Evolutionary conservation across 768 basidiomycete genomes (phyloP).

Genomic region (Holtermanniella nyarrowii): DNA sequence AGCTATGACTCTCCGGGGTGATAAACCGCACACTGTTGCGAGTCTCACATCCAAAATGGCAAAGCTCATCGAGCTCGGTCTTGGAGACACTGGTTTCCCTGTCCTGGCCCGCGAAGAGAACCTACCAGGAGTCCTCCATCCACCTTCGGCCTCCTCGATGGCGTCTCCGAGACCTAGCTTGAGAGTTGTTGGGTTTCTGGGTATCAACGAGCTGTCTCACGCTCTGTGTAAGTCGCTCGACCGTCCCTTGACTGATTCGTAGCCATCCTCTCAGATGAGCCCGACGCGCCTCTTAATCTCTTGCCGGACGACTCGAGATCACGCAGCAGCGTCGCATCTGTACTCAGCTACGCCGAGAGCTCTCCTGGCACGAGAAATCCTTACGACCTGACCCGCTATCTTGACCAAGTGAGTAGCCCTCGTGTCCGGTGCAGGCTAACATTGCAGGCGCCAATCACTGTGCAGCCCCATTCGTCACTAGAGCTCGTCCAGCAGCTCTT

Average conservation of each 20-base stretch:
- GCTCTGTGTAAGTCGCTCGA: constrained; percentile 56
- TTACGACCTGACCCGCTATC: constrained; percentile 70
- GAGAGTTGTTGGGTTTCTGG: constrained; percentile 80
- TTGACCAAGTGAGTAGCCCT: constrained; percentile 61
- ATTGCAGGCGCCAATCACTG: constrained; percentile 68
- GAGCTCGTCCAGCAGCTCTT: constrained; percentile 91
- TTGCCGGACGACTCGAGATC: constrained; percentile 21
- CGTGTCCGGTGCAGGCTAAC: background rate
- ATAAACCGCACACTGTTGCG: constrained; percentile 64
- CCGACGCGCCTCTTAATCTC: constrained; percentile 60
- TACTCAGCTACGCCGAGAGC: constrained; percentile 29
- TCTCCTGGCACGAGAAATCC: constrained; percentile 19
- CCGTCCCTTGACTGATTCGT: background rate
- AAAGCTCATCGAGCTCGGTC: constrained; percentile 50
- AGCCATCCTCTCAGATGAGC: constrained; percentile 49
- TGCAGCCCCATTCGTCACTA: constrained; percentile 73
- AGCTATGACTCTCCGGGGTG: constrained; percentile 61
- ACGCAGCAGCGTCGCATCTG: constrained; percentile 18
- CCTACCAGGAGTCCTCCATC: background rate
- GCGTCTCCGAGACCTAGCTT: constrained; percentile 35
- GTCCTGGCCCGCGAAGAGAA: constrained; percentile 52
- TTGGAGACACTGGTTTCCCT: constrained; percentile 66
- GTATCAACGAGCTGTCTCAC: constrained; percentile 86
- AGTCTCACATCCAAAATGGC: constrained; percentile 62
- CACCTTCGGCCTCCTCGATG: constrained; percentile 5